These are phyloP conservation scores for Carallia brachiata DNA, from an alignment of 345 rosid species.

Conservation along the genomic window DNA sequence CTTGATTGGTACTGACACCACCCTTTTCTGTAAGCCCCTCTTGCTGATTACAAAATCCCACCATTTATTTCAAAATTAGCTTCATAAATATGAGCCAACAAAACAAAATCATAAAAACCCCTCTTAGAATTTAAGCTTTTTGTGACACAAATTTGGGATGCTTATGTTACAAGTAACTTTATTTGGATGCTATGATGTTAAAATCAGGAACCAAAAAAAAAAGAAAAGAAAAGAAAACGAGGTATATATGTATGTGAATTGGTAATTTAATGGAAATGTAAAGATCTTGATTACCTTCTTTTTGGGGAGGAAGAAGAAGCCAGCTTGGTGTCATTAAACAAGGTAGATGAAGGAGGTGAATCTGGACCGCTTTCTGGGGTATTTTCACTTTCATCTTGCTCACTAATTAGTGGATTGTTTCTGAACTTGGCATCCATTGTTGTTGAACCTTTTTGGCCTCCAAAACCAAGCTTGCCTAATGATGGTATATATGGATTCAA, in stretches of 20 bases:
- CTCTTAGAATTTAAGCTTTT: neutral
- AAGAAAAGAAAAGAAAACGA: neutral
- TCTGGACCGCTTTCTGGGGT: slow-evolving; percentile 54
- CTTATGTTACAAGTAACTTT: neutral
- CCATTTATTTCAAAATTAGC: neutral
- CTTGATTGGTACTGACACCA: slow-evolving; percentile 83
- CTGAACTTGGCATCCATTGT: slow-evolving; percentile 40
- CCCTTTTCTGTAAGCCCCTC: slow-evolving; percentile 65
- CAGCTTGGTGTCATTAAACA: slow-evolving; percentile 45
- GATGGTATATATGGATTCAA: no score
- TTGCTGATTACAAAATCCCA: slow-evolving; percentile 36
- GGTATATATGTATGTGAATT: neutral
- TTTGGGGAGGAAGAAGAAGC: slow-evolving; percentile 50
- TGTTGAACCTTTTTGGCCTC: neutral
- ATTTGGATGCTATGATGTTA: no score
- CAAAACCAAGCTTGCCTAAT: neutral
- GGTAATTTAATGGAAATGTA: neutral
- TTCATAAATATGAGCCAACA: neutral
- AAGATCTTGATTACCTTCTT: slow-evolving; percentile 43
- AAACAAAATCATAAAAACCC: neutral
- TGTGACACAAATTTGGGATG: neutral
- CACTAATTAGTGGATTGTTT: slow-evolving; percentile 22
- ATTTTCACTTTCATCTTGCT: slow-evolving; percentile 46
- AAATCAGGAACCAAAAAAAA: no score
- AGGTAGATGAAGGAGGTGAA: slow-evolving; percentile 50